These are phyloP conservation scores for Fusarium sulawesiense DNA, from an alignment of 2,329 filamentous ascomycete genomes.

Conservation along the genomic window DNA sequence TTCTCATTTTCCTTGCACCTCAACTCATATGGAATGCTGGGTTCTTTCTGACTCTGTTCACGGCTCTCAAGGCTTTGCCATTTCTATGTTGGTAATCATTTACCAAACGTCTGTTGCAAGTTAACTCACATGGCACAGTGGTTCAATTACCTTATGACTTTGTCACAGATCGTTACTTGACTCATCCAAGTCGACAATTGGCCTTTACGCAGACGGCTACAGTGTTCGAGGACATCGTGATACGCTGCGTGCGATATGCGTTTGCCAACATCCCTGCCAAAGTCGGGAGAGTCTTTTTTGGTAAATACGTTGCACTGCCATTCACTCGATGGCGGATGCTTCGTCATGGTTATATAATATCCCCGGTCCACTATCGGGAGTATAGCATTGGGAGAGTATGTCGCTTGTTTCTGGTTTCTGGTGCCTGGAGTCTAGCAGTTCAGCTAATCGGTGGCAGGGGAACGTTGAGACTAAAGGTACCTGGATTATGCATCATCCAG, in stretches of 20 bases:
- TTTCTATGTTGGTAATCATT: slow-evolving; percentile 69
- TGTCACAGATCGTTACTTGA: slow-evolving; percentile 49
- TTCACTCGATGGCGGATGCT: slow-evolving; percentile 82
- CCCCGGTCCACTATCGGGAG: slow-evolving; percentile 73
- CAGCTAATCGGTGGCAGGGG: slow-evolving; percentile 26
- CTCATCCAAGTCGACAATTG: slow-evolving; percentile 51
- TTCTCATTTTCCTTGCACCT: slow-evolving; percentile 75
- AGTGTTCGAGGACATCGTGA: slow-evolving; percentile 80
- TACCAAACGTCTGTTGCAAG: neutral
- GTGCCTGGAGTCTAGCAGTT: neutral
- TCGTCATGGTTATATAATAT: slow-evolving; percentile 73
- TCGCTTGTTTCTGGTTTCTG: neutral
- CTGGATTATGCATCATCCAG: slow-evolving; percentile 74
- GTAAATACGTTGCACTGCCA: slow-evolving; percentile 76
- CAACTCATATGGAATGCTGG: slow-evolving; percentile 78
- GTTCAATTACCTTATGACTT: slow-evolving; percentile 48
- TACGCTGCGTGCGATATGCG: slow-evolving; percentile 81
- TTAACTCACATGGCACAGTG: slow-evolving; percentile 42
- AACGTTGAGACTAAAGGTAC: slow-evolving; percentile 69
- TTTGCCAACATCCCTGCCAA: slow-evolving; percentile 76
- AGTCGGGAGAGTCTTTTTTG: slow-evolving; percentile 82
- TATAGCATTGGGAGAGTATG: slow-evolving; percentile 49
- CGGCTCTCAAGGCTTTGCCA: slow-evolving; percentile 71
- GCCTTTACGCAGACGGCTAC: slow-evolving; percentile 77
- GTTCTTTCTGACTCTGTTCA: slow-evolving; percentile 66